Evolutionary conservation across 495 filamentous ascomycete species (phyloP).

Genomic region (Venustampulla echinocandica): DNA sequence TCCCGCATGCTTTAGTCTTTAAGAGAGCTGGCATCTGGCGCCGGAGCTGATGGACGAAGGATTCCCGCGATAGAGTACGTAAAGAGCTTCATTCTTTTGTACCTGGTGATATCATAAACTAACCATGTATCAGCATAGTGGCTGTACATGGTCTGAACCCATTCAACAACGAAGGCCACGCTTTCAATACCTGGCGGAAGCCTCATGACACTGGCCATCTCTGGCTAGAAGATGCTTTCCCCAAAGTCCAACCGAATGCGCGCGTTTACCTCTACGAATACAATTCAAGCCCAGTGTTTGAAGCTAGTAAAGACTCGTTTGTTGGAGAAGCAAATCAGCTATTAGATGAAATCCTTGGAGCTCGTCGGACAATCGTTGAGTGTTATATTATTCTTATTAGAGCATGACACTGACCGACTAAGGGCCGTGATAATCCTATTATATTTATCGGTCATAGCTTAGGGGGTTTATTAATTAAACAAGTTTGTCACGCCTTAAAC

Average conservation of each 20-base stretch:
- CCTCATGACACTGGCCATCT: neutral
- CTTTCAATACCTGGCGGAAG: neutral
- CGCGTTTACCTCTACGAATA: neutral
- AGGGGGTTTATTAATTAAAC: neutral
- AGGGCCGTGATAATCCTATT: neutral
- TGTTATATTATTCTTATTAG: neutral
- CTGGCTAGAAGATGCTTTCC: neutral
- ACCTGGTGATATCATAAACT: neutral
- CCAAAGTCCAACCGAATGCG: neutral
- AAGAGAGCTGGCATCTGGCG: neutral
- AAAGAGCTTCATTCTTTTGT: neutral
- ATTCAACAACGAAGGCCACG: neutral
- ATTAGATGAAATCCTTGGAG: neutral
- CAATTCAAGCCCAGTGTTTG: conserved; percentile 1
- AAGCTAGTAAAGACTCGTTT: neutral
- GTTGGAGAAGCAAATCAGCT: neutral
- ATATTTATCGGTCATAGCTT: neutral
- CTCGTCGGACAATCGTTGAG: neutral
- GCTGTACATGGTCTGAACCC: neutral
- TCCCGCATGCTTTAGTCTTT: neutral
- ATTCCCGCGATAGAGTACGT: neutral
- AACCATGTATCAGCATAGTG: neutral
- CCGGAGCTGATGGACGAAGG: neutral
- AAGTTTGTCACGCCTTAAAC: neutral
- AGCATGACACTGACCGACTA: neutral